Conservation (phyloP, 2,329 filamentous ascomycete genomes). For the Penicillium brevicompactum region DNA sequence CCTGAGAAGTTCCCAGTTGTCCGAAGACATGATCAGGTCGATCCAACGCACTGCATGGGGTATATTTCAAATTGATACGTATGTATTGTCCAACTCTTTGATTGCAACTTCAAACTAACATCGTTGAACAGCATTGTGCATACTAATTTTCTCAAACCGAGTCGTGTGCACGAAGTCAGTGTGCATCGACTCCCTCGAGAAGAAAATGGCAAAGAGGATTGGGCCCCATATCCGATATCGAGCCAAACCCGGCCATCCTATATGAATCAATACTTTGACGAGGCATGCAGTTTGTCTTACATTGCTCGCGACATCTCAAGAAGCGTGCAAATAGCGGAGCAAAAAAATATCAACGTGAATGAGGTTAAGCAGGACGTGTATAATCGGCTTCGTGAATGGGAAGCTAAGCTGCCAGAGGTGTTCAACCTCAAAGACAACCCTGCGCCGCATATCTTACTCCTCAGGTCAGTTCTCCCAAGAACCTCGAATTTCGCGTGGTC, state of each 20-base stretch:
- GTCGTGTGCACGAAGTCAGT: slow-evolving; percentile 14
- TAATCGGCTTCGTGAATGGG: slow-evolving; percentile 15
- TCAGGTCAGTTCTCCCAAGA: slow-evolving; percentile 9
- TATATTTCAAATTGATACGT: slow-evolving; percentile 33
- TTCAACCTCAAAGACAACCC: slow-evolving; percentile 5
- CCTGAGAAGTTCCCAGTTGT: slow-evolving; percentile 15
- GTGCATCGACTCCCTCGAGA: slow-evolving; percentile 14
- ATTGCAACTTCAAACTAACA: background rate
- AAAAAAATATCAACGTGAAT: background rate
- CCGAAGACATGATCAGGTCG: slow-evolving; percentile 24
- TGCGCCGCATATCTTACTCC: slow-evolving; percentile 17
- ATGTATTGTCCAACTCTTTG: slow-evolving; percentile 1
- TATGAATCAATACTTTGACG: slow-evolving; percentile 23
- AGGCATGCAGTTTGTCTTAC: slow-evolving; percentile 20
- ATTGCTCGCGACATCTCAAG: slow-evolving; percentile 23
- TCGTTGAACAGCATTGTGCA: slow-evolving; percentile 16
- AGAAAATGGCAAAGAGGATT: slow-evolving; percentile 6
- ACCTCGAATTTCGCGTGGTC: background rate
- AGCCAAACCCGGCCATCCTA: slow-evolving; percentile 7
- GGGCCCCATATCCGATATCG: slow-evolving; percentile 19
- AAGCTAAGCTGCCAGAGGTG: slow-evolving; percentile 3
- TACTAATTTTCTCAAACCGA: slow-evolving; percentile 22
- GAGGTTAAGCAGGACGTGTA: slow-evolving; percentile 13
- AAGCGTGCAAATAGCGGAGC: background rate
- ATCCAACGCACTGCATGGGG: slow-evolving; percentile 31